Evolutionary conservation across 2,329 filamentous ascomycete genomes (phyloP).

Genomic region (Nemania serpens): DNA sequence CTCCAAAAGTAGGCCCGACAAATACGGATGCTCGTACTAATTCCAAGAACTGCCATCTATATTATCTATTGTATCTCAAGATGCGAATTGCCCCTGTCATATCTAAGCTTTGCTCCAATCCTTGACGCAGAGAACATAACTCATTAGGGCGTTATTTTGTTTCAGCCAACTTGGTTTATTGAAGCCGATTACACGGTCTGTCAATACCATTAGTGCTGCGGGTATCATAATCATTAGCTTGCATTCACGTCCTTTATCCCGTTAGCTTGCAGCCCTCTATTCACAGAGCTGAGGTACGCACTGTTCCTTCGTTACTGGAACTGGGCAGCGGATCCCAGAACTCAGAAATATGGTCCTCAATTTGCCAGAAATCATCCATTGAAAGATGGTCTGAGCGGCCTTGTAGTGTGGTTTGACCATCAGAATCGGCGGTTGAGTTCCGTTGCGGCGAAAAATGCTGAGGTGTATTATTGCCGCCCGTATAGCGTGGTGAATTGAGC

Average conservation of each 20-base stretch:
- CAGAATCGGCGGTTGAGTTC: neutral
- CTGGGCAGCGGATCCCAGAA: constrained; percentile 12
- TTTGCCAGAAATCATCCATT: constrained; percentile 15
- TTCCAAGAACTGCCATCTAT: no score
- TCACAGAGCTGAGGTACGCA: no score
- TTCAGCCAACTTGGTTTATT: no score
- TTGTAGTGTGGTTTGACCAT: neutral
- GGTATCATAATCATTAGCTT: neutral
- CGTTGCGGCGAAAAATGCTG: neutral
- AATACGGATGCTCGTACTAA: no score
- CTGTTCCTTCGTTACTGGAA: neutral
- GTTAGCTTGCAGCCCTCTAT: neutral
- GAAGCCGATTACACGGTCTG: no score
- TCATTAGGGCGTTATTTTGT: no score
- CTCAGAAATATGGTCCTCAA: constrained; percentile 14
- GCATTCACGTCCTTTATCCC: neutral
- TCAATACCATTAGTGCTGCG: no score
- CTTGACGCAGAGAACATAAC: no score
- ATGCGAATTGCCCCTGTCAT: no score
- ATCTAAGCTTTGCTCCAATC: no score
- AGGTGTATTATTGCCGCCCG: constrained; percentile 4
- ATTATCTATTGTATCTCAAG: no score
- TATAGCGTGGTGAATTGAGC: constrained; percentile 18
- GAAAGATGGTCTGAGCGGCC: constrained; percentile 5
- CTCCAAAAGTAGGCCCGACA: no score